phyloP scores from a whole-genome alignment of 164 flowering plant genomes.

The Sextonia rubra region DNA sequence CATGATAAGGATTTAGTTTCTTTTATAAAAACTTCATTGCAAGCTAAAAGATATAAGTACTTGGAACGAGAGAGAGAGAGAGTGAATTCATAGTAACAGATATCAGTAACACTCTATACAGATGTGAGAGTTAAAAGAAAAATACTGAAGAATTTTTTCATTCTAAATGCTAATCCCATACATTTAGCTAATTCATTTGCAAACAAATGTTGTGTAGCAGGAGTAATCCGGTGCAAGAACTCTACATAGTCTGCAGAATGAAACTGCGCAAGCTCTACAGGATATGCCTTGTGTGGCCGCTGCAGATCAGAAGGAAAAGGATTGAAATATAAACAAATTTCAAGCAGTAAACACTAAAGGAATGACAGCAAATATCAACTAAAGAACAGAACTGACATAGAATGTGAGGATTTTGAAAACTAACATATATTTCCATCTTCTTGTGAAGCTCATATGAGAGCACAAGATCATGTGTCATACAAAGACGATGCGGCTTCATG shows the following conservation, averaged over 20 bases:
- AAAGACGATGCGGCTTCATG: conserved; percentile 98
- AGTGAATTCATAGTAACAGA: not conserved
- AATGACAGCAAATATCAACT: not conserved
- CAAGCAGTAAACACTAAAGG: not conserved
- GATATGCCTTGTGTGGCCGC: conserved; percentile 99
- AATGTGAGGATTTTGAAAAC: conserved; percentile 16
- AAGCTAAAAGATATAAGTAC: not conserved
- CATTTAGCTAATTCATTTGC: conserved; percentile 69
- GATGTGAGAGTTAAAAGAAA: not conserved
- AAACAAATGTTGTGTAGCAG: conserved; percentile 66
- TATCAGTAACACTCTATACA: not conserved
- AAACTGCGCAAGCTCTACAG: conserved; percentile 94
- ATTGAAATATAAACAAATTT: not conserved
- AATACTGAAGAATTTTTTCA: not conserved
- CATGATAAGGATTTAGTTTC: no score
- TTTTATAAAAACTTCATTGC: not conserved
- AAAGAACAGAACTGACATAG: not conserved
- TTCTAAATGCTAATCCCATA: conserved; percentile 24
- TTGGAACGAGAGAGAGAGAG: not conserved
- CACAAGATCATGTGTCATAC: conserved; percentile 98
- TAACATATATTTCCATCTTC: conserved; percentile 95
- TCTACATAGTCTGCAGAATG: conserved; percentile 95
- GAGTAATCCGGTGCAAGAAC: conserved; percentile 84
- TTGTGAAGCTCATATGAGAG: conserved; percentile 87
- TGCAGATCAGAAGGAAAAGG: conserved; percentile 22